phyloP scores from a whole-genome alignment of 768 basidiomycete species.

The Paxillus involutus region DNA sequence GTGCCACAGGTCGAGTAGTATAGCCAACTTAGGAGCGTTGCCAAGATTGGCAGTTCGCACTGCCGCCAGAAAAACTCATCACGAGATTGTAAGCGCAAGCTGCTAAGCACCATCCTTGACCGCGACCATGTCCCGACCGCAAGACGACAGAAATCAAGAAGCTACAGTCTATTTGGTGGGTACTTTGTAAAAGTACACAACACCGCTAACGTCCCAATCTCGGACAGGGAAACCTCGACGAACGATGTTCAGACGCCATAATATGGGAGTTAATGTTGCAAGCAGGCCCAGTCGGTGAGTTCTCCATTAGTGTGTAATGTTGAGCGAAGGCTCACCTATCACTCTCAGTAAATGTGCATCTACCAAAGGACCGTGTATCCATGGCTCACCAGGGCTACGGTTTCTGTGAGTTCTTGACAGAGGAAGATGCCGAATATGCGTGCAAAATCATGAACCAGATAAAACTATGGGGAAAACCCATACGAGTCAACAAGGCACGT shows the following conservation, averaged over 20 bases:
- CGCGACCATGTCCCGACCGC: slow-evolving; percentile 46
- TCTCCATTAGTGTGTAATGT: neutral
- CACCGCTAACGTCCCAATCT: slow-evolving; percentile 2
- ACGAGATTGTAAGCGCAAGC: too few species aligned
- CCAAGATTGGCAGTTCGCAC: too few species aligned
- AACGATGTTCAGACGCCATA: slow-evolving; percentile 89
- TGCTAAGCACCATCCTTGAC: neutral
- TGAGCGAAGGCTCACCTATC: neutral
- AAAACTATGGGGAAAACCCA: slow-evolving; percentile 98
- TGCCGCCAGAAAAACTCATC: too few species aligned
- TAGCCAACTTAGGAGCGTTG: too few species aligned
- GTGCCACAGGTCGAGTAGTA: too few species aligned
- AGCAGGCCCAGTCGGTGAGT: slow-evolving; percentile 96
- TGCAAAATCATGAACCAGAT: slow-evolving; percentile 99
- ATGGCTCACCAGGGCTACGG: slow-evolving; percentile 99
- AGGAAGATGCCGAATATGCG: slow-evolving; percentile 99
- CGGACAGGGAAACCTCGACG: slow-evolving; percentile 90
- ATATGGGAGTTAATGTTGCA: slow-evolving; percentile 99
- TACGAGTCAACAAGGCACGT: slow-evolving; percentile 95
- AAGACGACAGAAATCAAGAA: slow-evolving; percentile 90
- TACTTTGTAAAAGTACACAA: neutral
- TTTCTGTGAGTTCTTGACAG: slow-evolving; percentile 98
- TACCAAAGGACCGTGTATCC: slow-evolving; percentile 97
- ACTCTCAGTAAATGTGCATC: slow-evolving; percentile 85
- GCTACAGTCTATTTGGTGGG: slow-evolving; percentile 84